Evolutionary conservation across 2,329 filamentous ascomycete species (phyloP).

Genomic region (Botrytis medusae): DNA sequence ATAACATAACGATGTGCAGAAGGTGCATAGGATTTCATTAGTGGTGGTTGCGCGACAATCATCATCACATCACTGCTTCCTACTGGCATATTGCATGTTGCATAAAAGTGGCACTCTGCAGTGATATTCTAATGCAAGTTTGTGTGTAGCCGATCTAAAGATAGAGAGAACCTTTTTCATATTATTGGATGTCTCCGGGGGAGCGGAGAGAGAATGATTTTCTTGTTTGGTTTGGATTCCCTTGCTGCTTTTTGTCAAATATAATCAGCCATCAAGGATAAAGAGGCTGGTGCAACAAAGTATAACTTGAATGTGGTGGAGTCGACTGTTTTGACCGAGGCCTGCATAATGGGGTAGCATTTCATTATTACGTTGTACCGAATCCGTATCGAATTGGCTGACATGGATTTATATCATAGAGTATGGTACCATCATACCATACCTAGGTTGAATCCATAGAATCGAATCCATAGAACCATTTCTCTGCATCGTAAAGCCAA

Average conservation of each 20-base stretch:
- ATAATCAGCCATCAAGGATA: neutral
- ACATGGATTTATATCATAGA: neutral
- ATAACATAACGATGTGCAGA: neutral
- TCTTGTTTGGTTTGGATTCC: neutral
- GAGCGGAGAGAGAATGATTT: constrained; percentile 7
- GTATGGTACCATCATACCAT: neutral
- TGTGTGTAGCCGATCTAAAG: constrained; percentile 18
- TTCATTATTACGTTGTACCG: constrained; percentile 8
- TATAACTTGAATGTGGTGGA: constrained; percentile 1
- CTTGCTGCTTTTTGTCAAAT: constrained; percentile 21
- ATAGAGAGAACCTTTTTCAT: constrained; percentile 9
- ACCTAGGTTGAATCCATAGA: neutral
- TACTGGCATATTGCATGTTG: constrained; percentile 16
- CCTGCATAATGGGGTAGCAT: constrained; percentile 10
- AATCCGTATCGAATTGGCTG: neutral
- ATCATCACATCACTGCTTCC: neutral
- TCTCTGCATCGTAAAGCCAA: constrained; percentile 6
- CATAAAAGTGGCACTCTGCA: constrained; percentile 17
- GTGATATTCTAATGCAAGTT: constrained; percentile 8
- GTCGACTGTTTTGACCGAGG: constrained; percentile 8
- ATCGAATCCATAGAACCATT: constrained; percentile 5
- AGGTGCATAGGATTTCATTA: neutral
- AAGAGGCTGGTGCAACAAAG: neutral
- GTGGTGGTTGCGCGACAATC: constrained; percentile 3
- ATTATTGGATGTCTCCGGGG: neutral